Percentiles rank a stretch among this genome's conserved stretches.
These are phyloP conservation scores for Zea luxurians DNA, from an alignment of 176 grass and related monocot genomes.

Conservation along the genomic window DNA sequence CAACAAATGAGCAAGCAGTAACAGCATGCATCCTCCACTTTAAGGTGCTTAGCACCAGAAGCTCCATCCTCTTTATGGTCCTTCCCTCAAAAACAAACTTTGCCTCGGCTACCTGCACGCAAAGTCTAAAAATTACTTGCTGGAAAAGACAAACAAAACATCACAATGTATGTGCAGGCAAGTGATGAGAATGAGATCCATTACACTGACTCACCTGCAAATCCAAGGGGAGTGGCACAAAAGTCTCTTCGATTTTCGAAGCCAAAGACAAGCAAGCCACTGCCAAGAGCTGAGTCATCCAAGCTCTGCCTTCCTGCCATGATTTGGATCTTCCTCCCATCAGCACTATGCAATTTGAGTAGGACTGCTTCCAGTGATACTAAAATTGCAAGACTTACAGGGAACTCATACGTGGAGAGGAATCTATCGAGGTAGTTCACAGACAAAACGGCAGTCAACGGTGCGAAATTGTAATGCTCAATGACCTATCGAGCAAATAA, in stretches of 20 bases:
- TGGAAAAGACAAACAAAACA: conserved; percentile 22
- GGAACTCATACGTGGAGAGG: conserved; percentile 71
- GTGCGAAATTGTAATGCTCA: conserved; percentile 81
- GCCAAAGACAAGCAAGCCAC: conserved; percentile 91
- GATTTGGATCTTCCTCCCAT: conserved; percentile 27
- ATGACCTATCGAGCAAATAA: conserved; percentile 61
- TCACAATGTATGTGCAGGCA: conserved; percentile 14
- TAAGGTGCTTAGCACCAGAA: conserved; percentile 72
- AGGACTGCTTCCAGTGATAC: conserved; percentile 16
- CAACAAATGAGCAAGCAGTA: conserved; percentile 89
- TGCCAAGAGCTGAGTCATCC: conserved; percentile 81
- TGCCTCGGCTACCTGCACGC: conserved; percentile 53
- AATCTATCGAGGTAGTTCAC: conserved; percentile 95
- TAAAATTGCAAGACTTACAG: conserved; percentile 67
- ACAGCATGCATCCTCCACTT: conserved; percentile 89
- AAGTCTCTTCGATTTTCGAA: conserved; percentile 91
- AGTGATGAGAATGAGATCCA: conserved; percentile 8
- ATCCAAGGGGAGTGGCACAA: conserved; percentile 67
- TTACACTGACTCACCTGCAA: conserved; percentile 63
- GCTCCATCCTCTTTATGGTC: conserved; percentile 90
- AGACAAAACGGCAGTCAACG: conserved; percentile 78
- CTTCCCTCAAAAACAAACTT: conserved; percentile 70
- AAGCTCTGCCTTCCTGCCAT: conserved; percentile 62
- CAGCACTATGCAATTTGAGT: conserved; percentile 29
- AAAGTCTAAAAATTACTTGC: conserved; percentile 18